Base-by-base conservation (phyloP, 1,284 basidiomycete species). In the Leccinum angustisporum region DNA sequence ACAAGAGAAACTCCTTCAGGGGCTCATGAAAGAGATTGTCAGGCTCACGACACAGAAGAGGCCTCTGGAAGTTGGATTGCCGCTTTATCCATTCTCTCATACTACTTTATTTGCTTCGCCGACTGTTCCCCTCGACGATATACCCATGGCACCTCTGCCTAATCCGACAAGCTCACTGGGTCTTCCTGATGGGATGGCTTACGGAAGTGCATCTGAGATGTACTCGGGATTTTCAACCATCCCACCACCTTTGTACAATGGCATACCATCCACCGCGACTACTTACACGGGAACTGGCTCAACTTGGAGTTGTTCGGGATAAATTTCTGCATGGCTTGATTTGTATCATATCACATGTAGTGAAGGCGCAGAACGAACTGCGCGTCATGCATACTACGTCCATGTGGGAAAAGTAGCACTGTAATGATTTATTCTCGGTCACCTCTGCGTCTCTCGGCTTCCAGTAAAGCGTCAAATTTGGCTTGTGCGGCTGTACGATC, bases 1-100 rank as follows among this genome's bases (percentile, higher is more conserved):
- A 31, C 91, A 92, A 77, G 90, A 92, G 72, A 84, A 83, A 65
- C 77, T 93, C 18, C 79, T 93, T n/a, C 90, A 92, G 69, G 89
- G 87, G 3, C 79, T 92, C 40, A 92, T 93, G 91, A 80, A 84
- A 54, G 91, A 92, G 72, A 92, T 92, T 63, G 85, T 92, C n/a
- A 81, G 86, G 59, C 83, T 91, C 79, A 92, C 91, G 14, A 84
- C 82, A 18, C 90, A 92, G 72, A 86, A 87, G 69, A 84, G 84
- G 64, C 90, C 91, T 14, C 79, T 92, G 40, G 85, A 91, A 72
- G 86, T 91, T 61, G 87, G 87, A 33, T 80, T 91, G 21, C 90
- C 91, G 1, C 79, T 92, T 51, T 92, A 89, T 76, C 88, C 88
- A 2, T 91, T 91, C 72, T 91, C 90, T 21, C 86, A 86, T 68